Conservation (phyloP, 116 monocot genomes). For the Trichopus zeylanicus region DNA sequence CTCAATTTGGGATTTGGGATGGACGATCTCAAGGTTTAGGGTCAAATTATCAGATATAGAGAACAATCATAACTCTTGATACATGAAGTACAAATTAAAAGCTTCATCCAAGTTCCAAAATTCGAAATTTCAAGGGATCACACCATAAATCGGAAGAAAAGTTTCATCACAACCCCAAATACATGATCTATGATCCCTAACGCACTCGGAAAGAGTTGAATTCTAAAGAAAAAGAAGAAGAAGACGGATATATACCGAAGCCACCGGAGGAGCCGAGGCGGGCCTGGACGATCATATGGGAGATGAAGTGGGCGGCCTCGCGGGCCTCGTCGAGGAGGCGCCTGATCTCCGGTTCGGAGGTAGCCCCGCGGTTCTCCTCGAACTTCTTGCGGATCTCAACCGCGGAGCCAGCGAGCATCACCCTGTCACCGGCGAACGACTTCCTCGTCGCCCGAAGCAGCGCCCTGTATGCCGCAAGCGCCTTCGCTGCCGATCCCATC, state of each 20-base stretch:
- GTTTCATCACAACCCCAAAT: no score
- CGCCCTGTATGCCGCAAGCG: conserved; percentile 60
- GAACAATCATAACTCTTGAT: no score
- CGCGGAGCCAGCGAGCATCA: conserved; percentile 65
- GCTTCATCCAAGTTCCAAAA: no score
- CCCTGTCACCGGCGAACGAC: conserved; percentile 74
- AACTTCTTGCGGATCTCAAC: conserved; percentile 77
- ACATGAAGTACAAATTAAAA: no score
- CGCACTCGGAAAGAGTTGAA: no score
- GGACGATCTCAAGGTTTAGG: no score
- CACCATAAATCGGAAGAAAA: no score
- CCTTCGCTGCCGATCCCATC: conserved; percentile 38
- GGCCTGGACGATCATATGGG: conserved; percentile 90
- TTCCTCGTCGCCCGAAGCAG: conserved; percentile 75
- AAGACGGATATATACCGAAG: conserved; percentile 54
- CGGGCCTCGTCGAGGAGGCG: conserved; percentile 59
- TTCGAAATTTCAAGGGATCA: no score
- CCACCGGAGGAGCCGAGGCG: conserved; percentile 47
- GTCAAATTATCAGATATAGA: no score
- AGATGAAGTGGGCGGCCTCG: conserved; percentile 82
- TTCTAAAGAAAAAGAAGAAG: no score
- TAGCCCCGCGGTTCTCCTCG: conserved; percentile 59
- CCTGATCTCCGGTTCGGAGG: conserved; percentile 41
- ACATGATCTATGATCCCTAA: no score
- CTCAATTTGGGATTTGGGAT: no score